phyloP scores from a whole-genome alignment of 2,329 filamentous ascomycete species.

The Xylaria hypoxylon region DNA sequence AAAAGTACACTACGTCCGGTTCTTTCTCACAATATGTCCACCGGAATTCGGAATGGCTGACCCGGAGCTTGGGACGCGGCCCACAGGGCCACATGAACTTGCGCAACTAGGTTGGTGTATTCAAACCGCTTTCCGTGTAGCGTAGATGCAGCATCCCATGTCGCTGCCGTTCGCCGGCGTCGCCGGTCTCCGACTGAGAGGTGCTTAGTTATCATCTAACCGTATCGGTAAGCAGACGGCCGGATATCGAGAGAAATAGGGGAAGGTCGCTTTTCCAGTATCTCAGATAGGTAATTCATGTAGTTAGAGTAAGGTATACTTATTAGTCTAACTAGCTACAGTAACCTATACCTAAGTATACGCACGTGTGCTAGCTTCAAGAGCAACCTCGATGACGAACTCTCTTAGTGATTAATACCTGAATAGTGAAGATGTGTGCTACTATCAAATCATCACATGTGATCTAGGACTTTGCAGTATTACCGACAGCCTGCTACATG shows the following conservation, averaged over 20 bases:
- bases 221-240: background rate
- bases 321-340: conserved; percentile 4
- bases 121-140: conserved; percentile 30
- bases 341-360: background rate
- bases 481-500: background rate
- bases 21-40: conserved; percentile 20
- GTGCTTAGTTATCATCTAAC: background rate
- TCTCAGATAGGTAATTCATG: background rate
- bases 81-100: conserved; percentile 27
- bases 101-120: conserved; percentile 28
- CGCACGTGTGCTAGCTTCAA: background rate
- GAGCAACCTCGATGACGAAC: background rate
- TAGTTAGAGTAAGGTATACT: too few species aligned
- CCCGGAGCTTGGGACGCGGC: conserved; percentile 24
- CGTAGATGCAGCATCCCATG: conserved; percentile 26
- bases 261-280: conserved; percentile 6
- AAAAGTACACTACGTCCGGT: conserved; percentile 12
- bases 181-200: conserved; percentile 31
- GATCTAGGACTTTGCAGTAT: background rate
- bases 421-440: too few species aligned
- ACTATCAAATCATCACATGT: background rate
- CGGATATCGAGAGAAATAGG: conserved; percentile 17
- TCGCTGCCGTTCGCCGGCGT: conserved; percentile 25
- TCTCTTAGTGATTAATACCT: too few species aligned
- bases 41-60: conserved; percentile 37